phyloP scores from a whole-genome alignment of 1,139 yeast species.

The Scheffersomyces titani region DNA sequence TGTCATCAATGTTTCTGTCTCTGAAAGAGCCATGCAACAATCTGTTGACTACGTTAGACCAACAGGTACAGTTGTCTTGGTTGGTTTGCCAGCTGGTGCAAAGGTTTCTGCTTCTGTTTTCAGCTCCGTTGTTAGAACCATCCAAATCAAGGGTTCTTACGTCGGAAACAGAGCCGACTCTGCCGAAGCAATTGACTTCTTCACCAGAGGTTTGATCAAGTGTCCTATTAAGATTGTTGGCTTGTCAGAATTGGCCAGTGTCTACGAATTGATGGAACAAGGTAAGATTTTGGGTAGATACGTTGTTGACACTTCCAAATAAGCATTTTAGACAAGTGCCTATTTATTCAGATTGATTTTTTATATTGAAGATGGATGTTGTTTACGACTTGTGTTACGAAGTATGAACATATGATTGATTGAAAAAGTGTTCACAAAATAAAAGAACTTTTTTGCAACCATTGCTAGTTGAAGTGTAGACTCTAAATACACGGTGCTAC shows the following conservation, averaged over 20 bases:
- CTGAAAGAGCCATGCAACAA: slow-evolving; percentile 65
- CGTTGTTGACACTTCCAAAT: slow-evolving; percentile 70
- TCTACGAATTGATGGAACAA: slow-evolving; percentile 68
- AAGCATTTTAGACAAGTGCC: slow-evolving; percentile 11
- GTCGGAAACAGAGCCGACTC: slow-evolving; percentile 83
- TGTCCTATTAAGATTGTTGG: slow-evolving; percentile 74
- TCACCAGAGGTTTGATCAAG: slow-evolving; percentile 65
- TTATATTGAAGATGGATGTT: neutral
- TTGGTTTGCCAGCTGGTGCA: slow-evolving; percentile 76
- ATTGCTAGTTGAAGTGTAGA: neutral
- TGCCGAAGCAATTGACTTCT: slow-evolving; percentile 75
- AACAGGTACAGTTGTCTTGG: slow-evolving; percentile 70
- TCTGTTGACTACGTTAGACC: slow-evolving; percentile 67
- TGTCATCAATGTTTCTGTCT: slow-evolving; percentile 71
- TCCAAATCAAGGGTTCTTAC: slow-evolving; percentile 68
- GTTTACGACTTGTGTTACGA: neutral
- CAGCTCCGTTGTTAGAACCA: slow-evolving; percentile 63
- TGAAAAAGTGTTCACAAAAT: neutral
- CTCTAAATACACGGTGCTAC: neutral
- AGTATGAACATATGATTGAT: neutral
- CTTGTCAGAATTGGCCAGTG: slow-evolving; percentile 60
- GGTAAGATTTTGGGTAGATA: slow-evolving; percentile 76
- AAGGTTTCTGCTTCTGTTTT: slow-evolving; percentile 65
- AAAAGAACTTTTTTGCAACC: neutral
- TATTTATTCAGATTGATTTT: neutral